phyloP scores from a whole-genome alignment of 208 protist genomes.

The Vickermania ingenoplastis region DNA sequence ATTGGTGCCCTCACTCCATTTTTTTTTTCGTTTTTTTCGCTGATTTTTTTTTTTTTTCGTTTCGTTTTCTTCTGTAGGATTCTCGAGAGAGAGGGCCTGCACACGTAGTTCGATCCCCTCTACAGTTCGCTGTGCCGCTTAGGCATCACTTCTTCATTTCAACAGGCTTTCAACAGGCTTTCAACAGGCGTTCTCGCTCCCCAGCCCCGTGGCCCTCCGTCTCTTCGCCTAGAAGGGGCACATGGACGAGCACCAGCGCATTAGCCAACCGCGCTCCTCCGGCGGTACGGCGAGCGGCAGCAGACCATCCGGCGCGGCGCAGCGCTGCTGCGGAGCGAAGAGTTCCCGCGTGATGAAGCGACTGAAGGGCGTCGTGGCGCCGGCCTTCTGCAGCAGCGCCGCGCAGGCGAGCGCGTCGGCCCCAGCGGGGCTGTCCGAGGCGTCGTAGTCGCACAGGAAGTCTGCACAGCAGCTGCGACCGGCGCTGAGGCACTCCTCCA shows the following conservation, averaged over 20 bases:
- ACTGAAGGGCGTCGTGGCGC: not conserved
- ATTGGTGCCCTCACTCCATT: slow-evolving; percentile 7
- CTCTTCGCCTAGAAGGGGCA: slow-evolving; percentile 28
- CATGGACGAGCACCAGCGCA: slow-evolving; percentile 32
- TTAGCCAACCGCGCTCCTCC: slow-evolving; percentile 28
- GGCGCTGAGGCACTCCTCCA: slow-evolving; percentile 64
- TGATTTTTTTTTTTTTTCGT: slow-evolving; percentile 11
- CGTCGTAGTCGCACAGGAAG: slow-evolving; percentile 67
- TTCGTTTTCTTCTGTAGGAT: too few relatives aligned
- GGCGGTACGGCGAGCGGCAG: slow-evolving; percentile 44
- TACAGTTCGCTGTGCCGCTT: too few relatives aligned
- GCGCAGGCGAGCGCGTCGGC: slow-evolving; percentile 1
- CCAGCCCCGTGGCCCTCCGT: not conserved
- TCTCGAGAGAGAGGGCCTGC: too few relatives aligned
- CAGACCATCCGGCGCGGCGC: slow-evolving; percentile 24
- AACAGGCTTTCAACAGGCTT: not conserved
- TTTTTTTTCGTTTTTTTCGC: slow-evolving; percentile 13
- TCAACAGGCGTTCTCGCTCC: not conserved
- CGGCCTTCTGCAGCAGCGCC: not conserved
- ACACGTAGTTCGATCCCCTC: too few relatives aligned
- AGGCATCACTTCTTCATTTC: not conserved
- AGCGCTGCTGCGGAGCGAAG: not conserved
- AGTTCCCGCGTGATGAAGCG: not conserved
- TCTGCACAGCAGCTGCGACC: slow-evolving; percentile 59
- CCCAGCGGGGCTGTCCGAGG: slow-evolving; percentile 4